Evolutionary conservation across 257 asterid genomes (phyloP), one percentile per base, ranked within the genome.

Genomic region (Capsicum baccatum): DNA sequence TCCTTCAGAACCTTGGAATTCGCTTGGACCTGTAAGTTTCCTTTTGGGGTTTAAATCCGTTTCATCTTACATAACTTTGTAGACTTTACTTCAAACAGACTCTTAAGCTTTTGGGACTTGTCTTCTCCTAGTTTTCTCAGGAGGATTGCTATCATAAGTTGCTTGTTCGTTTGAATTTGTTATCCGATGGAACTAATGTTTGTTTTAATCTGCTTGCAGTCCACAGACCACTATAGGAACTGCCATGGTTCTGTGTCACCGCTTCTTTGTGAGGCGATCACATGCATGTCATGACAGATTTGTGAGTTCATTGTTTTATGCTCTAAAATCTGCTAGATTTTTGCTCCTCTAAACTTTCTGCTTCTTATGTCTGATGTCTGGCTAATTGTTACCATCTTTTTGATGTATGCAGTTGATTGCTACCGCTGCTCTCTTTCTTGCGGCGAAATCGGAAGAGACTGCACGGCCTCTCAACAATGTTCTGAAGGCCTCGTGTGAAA

Each of bases 271-370:
- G 83, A 92, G 93, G 80, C 96, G 94, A 79, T 96, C 99, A 55
- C 99, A 96, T 87, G 99, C 99, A 83, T 90, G 92, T 86, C 98
- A 96, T 69, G 98, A 96, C 87, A 93, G 99, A 96, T 94, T 89
- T 89, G 99, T 96, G 74, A 91, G 98, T 89, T 17, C 73, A 33
- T 47, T 3, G 80, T 80, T 81, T 66, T 26, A 63, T 55, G 14
- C 1, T 9, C 68, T 81, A 19, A 35, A 44, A 63, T 70, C 69
- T 73, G 55, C 48, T 52, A 21, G 54, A 26, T 14, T 54, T 76
- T 76, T 76, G 48, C 48, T 21, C 26, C 21, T 54, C 63, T 54
- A 8, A 10, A 21, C 7, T 13, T 76, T 33, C 33, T 4, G 15
- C 52, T 87, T 69, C 79, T 83, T 48, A 54, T 6, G 42, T 85